phyloP scores from a whole-genome alignment of 2,329 filamentous ascomycete genomes.

The Phaeophleospora eucalypticola region DNA sequence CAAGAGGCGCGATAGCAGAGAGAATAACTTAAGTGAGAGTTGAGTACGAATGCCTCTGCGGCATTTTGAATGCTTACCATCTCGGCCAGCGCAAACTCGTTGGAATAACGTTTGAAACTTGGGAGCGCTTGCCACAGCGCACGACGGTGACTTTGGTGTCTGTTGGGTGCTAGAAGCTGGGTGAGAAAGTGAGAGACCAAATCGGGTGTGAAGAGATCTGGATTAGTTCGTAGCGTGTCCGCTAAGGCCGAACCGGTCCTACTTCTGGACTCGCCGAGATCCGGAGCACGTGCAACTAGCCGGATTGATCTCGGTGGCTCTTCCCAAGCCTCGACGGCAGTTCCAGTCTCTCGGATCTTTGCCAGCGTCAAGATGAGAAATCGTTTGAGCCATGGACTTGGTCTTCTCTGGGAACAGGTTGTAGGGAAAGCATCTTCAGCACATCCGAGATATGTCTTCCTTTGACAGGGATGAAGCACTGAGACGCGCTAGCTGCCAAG shows the following conservation, averaged over 20 bases:
- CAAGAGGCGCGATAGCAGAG: neutral
- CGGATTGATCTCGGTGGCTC: neutral
- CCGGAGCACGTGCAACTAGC: neutral
- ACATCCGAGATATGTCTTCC: neutral
- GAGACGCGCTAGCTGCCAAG: neutral
- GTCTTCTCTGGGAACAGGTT: no score
- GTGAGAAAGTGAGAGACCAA: neutral
- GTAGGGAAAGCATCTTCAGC: no score
- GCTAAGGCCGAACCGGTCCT: neutral
- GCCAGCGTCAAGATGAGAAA: no score
- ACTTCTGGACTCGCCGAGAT: neutral
- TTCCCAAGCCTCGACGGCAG: neutral
- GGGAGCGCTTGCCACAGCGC: neutral
- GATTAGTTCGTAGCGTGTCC: neutral
- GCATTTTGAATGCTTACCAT: neutral
- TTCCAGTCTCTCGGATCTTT: no score
- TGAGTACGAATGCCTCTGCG: neutral
- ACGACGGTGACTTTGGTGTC: neutral
- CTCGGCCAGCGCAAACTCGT: neutral
- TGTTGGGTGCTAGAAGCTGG: neutral
- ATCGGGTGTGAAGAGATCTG: neutral
- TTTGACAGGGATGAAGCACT: neutral
- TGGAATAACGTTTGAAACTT: neutral
- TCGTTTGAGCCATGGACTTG: no score
- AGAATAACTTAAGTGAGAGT: neutral